A percentile compares a stretch with the other conserved stretches of the same genome.
Conservation (phyloP, 768 basidiomycete species). For the Termitomyces sp. region DNA sequence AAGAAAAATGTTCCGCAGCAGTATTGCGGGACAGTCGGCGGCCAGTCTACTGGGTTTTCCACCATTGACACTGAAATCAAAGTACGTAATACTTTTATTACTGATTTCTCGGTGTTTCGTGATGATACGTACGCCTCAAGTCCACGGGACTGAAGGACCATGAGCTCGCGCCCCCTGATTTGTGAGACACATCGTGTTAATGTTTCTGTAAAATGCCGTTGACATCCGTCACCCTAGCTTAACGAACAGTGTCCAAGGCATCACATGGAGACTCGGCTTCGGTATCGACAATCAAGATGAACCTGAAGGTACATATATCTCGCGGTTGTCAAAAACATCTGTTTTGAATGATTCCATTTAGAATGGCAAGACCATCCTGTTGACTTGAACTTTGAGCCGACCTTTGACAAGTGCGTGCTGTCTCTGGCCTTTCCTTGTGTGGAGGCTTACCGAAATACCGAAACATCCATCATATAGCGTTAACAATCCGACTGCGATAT, state of each 20-base stretch:
- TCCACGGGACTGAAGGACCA: slow-evolving; percentile 48
- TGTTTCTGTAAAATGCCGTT: slow-evolving; percentile 1
- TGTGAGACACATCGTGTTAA: slow-evolving; percentile 29
- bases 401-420: slow-evolving; percentile 38
- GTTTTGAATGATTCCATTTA: slow-evolving; percentile 15
- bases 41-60: slow-evolving; percentile 51
- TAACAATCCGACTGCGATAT: slow-evolving; percentile 50
- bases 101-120: background rate
- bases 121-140: slow-evolving; percentile 18
- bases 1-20: slow-evolving; percentile 41
- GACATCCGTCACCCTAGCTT: slow-evolving; percentile 23
- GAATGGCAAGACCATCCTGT: slow-evolving; percentile 59
- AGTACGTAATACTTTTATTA: slow-evolving; percentile 19
- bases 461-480: slow-evolving; percentile 27
- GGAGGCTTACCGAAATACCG: background rate
- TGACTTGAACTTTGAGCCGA: slow-evolving; percentile 44
- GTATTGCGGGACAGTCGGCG: slow-evolving; percentile 60
- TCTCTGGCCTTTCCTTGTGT: background rate
- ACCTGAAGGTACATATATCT: slow-evolving; percentile 44
- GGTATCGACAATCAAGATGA: slow-evolving; percentile 43
- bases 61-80: slow-evolving; percentile 59
- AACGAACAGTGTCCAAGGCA: slow-evolving; percentile 50
- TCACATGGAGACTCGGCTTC: slow-evolving; percentile 59
- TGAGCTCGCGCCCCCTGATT: slow-evolving; percentile 51
- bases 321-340: background rate